phyloP scores from a whole-genome alignment of 805 yeast genomes.

The Saturnispora hagleri region DNA sequence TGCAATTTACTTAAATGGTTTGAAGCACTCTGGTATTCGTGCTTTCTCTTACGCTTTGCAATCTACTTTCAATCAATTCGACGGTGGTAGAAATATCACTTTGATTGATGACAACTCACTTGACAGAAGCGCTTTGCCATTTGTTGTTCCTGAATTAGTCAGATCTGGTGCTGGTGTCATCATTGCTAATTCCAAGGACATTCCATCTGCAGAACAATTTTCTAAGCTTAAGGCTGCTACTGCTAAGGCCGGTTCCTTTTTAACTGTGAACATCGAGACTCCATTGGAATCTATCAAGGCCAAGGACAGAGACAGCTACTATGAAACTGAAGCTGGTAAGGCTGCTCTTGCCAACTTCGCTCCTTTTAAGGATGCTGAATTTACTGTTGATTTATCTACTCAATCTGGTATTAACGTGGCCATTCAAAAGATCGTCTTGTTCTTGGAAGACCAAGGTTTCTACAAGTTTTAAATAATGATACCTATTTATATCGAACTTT shows the following conservation, averaged over 20 bases:
- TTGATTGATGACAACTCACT: conserved; percentile 33
- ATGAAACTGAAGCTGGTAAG: conserved; percentile 36
- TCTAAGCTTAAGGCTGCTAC: conserved; percentile 34
- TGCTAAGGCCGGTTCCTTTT: conserved; percentile 42
- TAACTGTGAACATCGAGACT: conserved; percentile 43
- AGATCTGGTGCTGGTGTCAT: conserved; percentile 92
- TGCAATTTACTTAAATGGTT: conserved; percentile 57
- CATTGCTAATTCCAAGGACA: conserved; percentile 40
- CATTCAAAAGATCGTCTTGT: conserved; percentile 62
- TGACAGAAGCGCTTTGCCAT: conserved; percentile 38
- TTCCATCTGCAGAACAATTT: conserved; percentile 37
- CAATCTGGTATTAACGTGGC: conserved; percentile 56
- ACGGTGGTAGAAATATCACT: conserved; percentile 75
- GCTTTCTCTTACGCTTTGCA: conserved; percentile 76
- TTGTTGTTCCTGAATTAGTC: conserved; percentile 64
- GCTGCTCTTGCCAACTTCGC: conserved; percentile 34
- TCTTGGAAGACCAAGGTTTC: conserved; percentile 78
- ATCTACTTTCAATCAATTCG: conserved; percentile 81
- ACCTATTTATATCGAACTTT: neutral
- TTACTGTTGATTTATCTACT: conserved; percentile 41
- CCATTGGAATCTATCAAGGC: conserved; percentile 36
- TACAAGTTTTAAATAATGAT: conserved; percentile 35
- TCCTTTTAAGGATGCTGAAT: conserved; percentile 44
- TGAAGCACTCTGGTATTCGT: conserved; percentile 49
- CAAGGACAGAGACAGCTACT: conserved; percentile 43